Evolutionary conservation across 2,329 filamentous ascomycete species (phyloP), one percentile per base, ranked within the genome.

Genomic region (Decorospora gaudefroyi): DNA sequence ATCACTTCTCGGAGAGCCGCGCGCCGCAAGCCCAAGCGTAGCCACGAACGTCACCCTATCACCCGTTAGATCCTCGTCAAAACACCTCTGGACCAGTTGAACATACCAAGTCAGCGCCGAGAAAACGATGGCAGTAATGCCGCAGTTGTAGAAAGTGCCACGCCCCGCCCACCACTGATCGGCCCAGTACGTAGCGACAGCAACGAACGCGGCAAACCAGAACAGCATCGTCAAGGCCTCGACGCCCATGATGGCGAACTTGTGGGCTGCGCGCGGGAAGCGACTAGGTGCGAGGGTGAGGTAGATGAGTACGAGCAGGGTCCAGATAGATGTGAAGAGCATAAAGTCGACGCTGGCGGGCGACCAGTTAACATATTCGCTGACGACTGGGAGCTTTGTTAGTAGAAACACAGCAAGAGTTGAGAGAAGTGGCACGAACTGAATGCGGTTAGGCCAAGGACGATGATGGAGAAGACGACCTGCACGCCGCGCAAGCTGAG

Each of bases 141-240:
- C 72, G 2, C 77, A 73, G 29, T 76, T 75, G 69, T 87, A 90
- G 8, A 72, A 45, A 2, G 59, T 62, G 16, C 59, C 74, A 9
- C 74, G 71, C 15, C 69, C 72, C 55, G 81, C 49, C 54, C 54
- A 83, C 45, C 76, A 67, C 0, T 79, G 72, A n/a, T 79, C 75
- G 31, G 81, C 80, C 52, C 89, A 74, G 29, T 76, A 74, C 16
- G 82, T 83, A 1, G 87, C 90, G 4, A 91, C 73, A 1, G 89
- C 88, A 55, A 95, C 85, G 61, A 89, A 87, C 7, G 88, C 89
- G 0, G 88, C 86, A 66, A 96, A 95, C 90, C 90, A 96, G 76
- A 96, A 95, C 47, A 95, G 78, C 73, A 86, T 85, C 26, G 90
- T 93, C 15, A 92, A 53, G 43, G 77, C 77, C 63, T 95, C 87